These are phyloP conservation scores for Rhazya stricta DNA, from an alignment of 257 asterid genomes.

Conservation along the genomic window DNA sequence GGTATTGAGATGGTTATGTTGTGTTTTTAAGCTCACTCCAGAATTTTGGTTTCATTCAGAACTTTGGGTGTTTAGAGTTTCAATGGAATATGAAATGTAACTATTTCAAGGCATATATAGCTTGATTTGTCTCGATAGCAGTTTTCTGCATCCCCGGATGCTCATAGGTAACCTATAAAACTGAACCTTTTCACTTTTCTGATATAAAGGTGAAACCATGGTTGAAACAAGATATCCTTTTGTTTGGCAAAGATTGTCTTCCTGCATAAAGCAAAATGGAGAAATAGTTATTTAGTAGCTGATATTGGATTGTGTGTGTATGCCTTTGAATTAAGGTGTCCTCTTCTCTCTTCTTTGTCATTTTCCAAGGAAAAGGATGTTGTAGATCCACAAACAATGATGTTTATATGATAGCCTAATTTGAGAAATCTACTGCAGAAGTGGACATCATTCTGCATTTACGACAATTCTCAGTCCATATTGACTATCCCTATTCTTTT, in stretches of 20 bases:
- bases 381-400: not conserved
- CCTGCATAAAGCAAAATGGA: not conserved
- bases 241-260: not conserved
- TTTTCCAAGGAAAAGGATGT: not conserved
- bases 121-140: not conserved
- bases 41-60: not conserved
- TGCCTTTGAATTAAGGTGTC: too few species aligned
- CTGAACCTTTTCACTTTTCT: too few species aligned
- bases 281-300: not conserved
- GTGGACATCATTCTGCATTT: not conserved
- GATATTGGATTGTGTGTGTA: not conserved
- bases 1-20: not conserved
- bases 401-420: not conserved
- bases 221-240: not conserved
- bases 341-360: not conserved
- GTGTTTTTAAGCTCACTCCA: not conserved
- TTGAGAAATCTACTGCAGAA: not conserved
- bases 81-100: not conserved
- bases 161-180: not conserved
- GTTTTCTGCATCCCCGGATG: not conserved
- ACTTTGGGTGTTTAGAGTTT: not conserved
- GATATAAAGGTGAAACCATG: too few species aligned
- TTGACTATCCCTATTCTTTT: not conserved
- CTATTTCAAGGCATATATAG: not conserved
- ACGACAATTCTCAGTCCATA: not conserved